Base-by-base conservation (phyloP, 2,329 filamentous ascomycete species). In the Diaporthe sp. region DNA sequence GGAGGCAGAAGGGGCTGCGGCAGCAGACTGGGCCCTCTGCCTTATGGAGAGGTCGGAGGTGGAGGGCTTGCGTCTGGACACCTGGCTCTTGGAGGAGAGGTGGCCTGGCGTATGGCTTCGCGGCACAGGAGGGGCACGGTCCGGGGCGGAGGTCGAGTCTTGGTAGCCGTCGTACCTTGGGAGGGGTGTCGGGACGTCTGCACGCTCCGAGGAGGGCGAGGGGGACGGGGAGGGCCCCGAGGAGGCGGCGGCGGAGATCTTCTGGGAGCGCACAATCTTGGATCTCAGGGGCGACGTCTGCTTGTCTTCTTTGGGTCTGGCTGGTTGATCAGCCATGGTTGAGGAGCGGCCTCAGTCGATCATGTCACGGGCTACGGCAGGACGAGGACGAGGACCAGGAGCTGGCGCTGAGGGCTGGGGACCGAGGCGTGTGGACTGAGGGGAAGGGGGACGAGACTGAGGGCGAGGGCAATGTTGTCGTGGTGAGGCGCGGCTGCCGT, bases 51-150 rank as follows among this genome's bases (percentile, higher is more conserved):
- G 82, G 72, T 91, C 89, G 35, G 89, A 87, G 17, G 74, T 72
- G 54, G 74, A 76, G 38, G 87, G 82, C 77, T 87, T 89, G 69
- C 86, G 85, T 74, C 86, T 85, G 75, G 84, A 84, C 72, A 87
- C 85, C 75, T 88, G 87, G 82, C 88, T 90, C 83, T 89, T 91
- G 77, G 88, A 87, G 17, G 91, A 84, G 54, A 92, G 85, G 78
- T 92, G 90, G 74, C 90, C 90, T 1, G 90, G 90, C 1, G 90
- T 92, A 80, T 92, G 90, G 79, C 87, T 91, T 77, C 90, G 87
- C 38, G 86, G 84, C 58, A 89, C 80, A 64, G 86, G 82, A 71
- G 81, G 79, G 25, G 79, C 79, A 72, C 80, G 82, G 75, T 84
- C 83, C 73, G 77, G 82, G 74, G 80, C 80, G 74, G 84, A 83